Evolutionary conservation across 1,284 basidiomycete genomes (phyloP).

Genomic region (Anthracocystis walkeri): DNA sequence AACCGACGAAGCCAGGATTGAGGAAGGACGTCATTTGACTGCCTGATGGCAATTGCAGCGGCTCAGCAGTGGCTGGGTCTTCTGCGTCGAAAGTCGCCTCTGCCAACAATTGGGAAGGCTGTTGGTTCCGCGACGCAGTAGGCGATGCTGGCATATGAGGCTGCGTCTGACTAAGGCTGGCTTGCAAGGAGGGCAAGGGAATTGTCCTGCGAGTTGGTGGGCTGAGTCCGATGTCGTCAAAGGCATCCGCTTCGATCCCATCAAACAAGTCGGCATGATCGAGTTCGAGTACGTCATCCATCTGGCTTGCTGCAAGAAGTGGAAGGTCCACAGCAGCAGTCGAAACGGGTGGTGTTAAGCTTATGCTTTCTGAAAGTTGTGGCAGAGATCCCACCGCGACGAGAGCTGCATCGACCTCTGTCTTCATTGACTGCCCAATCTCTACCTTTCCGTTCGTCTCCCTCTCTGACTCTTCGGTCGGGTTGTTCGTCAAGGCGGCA

Average conservation of each 20-base stretch:
- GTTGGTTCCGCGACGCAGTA: not conserved
- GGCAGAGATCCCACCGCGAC: not conserved
- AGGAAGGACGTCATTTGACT: constrained; percentile 41
- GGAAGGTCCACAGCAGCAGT: not conserved
- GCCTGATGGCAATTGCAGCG: constrained; percentile 2
- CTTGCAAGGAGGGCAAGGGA: constrained; percentile 12
- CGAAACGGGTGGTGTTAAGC: not conserved
- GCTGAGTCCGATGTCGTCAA: constrained; percentile 44
- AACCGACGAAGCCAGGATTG: constrained; percentile 36
- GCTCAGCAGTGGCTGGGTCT: not conserved
- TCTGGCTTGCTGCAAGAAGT: not conserved
- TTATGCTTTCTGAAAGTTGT: not conserved
- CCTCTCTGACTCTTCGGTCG: not conserved
- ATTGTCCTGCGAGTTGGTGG: constrained; percentile 25
- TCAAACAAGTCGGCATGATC: constrained; percentile 44
- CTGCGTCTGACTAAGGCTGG: not conserved
- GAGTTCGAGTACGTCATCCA: constrained; percentile 11
- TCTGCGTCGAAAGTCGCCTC: not conserved
- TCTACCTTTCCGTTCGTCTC: not conserved
- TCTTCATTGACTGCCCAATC: not conserved
- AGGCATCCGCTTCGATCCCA: constrained; percentile 44
- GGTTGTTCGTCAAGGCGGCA: not conserved
- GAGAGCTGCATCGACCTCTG: not conserved
- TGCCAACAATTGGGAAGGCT: not conserved
- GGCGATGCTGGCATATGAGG: constrained; percentile 8